These are phyloP conservation scores for Candida glucosophila DNA, from an alignment of 1,139 yeast species.

Conservation along the genomic window DNA sequence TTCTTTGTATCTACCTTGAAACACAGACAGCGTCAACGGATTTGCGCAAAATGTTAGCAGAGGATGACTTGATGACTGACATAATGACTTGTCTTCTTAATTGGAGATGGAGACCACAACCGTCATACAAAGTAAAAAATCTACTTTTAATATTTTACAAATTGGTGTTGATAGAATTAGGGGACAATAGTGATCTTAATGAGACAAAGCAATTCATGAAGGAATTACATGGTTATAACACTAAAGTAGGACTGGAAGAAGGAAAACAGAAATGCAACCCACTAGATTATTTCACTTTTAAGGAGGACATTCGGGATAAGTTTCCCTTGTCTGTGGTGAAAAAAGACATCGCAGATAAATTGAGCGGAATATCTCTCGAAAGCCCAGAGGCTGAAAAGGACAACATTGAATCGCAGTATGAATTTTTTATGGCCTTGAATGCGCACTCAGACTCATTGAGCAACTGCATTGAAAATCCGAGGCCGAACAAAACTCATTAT, in stretches of 20 bases:
- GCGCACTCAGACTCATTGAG: constrained; percentile 36
- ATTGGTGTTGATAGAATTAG: constrained; percentile 55
- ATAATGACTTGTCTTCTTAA: constrained; percentile 49
- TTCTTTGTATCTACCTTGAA: constrained; percentile 24
- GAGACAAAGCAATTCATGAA: constrained; percentile 44
- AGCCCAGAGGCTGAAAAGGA: constrained; percentile 1
- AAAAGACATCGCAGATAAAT: constrained; percentile 1
- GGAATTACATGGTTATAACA: constrained; percentile 32
- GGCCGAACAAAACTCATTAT: constrained; percentile 47
- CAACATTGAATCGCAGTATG: constrained; percentile 14
- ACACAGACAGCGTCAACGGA: constrained; percentile 12
- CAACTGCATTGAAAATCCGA: constrained; percentile 51
- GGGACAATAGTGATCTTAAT: constrained; percentile 37
- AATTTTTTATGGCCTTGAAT: constrained; percentile 34
- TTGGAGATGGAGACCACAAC: constrained; percentile 52
- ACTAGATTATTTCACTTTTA: constrained; percentile 68
- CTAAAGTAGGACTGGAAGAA: constrained; percentile 14
- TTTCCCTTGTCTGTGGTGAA: constrained; percentile 52
- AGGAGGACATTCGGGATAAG: constrained; percentile 65
- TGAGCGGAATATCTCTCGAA: neutral
- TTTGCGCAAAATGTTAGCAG: constrained; percentile 11
- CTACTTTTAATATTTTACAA: constrained; percentile 52
- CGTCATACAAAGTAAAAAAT: constrained; percentile 34
- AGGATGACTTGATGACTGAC: constrained; percentile 29
- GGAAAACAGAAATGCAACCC: constrained; percentile 52